phyloP scores from a whole-genome alignment of 2,329 filamentous ascomycete species.

The Fusarium zealandicum region DNA sequence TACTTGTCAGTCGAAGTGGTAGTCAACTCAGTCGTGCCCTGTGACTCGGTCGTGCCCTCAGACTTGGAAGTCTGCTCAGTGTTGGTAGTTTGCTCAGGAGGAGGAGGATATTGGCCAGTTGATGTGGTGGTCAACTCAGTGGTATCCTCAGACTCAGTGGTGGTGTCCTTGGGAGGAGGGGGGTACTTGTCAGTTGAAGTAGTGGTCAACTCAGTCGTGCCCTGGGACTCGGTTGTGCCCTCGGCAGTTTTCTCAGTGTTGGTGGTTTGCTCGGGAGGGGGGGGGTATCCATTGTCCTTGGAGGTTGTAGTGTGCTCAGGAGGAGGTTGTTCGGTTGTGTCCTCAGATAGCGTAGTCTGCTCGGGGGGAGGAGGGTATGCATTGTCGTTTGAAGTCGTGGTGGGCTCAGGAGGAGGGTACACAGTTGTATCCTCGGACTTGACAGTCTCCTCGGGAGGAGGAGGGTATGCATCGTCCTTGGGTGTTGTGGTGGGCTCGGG shows the following conservation, averaged over 20 bases:
- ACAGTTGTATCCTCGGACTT: not conserved
- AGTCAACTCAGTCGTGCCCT: no score
- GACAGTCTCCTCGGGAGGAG: no score
- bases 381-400: not conserved
- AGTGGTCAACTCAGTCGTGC: no score
- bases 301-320: not conserved
- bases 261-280: no score
- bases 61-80: no score
- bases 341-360: no score
- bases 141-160: no score
- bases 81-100: no score
- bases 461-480: not conserved
- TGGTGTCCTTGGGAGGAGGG: not conserved
- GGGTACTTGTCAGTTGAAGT: not conserved
- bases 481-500: not conserved
- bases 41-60: not conserved
- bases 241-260: no score
- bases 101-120: no score
- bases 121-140: not conserved
- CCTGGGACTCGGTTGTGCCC: not conserved
- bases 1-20: not conserved
- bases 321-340: not conserved
- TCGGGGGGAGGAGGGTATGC: no score
- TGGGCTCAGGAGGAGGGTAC: not conserved
- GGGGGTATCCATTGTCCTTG: not conserved